Conservation (phyloP, 2,329 filamentous ascomycete genomes). For the Trematosphaeria pertusa region DNA sequence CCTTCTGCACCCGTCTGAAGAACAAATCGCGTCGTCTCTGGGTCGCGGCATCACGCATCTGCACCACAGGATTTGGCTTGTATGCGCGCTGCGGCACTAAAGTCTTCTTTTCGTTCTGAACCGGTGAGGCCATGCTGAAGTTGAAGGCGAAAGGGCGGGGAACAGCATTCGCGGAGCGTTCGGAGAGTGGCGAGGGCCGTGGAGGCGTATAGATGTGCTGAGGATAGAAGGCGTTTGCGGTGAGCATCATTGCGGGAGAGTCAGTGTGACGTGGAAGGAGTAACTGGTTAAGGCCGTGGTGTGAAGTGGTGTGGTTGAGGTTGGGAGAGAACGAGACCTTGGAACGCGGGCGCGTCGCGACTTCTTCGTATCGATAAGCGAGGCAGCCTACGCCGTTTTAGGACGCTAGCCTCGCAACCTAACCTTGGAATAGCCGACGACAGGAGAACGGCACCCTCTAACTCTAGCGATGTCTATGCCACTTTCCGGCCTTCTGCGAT, state of each 20-base stretch:
- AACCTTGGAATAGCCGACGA: too few species aligned
- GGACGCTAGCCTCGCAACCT: too few species aligned
- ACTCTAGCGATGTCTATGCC: too few species aligned
- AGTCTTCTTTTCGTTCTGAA: conserved; percentile 22
- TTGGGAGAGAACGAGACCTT: neutral
- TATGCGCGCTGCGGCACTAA: conserved; percentile 46
- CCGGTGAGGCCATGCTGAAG: conserved; percentile 36
- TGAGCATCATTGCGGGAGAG: conserved; percentile 33
- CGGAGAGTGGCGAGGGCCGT: conserved; percentile 54
- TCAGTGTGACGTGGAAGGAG: too few species aligned
- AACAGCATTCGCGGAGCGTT: conserved; percentile 49
- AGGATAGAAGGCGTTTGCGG: conserved; percentile 32
- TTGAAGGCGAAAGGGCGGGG: conserved; percentile 27
- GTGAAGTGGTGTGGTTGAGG: neutral
- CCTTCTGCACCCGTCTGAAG: conserved; percentile 62
- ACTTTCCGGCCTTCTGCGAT: too few species aligned
- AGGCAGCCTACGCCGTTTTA: too few species aligned
- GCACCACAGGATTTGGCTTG: conserved; percentile 69
- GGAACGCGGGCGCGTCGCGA: too few species aligned
- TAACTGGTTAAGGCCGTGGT: too few species aligned
- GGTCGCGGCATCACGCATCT: conserved; percentile 65
- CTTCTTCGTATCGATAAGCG: too few species aligned
- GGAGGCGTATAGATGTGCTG: conserved; percentile 40
- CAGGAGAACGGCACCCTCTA: too few species aligned
- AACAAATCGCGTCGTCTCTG: conserved; percentile 73